Evolutionary conservation across 352 stramenopile species (phyloP), one percentile per base, ranked within the genome.

Genomic region (Globisporangium viniferum): DNA sequence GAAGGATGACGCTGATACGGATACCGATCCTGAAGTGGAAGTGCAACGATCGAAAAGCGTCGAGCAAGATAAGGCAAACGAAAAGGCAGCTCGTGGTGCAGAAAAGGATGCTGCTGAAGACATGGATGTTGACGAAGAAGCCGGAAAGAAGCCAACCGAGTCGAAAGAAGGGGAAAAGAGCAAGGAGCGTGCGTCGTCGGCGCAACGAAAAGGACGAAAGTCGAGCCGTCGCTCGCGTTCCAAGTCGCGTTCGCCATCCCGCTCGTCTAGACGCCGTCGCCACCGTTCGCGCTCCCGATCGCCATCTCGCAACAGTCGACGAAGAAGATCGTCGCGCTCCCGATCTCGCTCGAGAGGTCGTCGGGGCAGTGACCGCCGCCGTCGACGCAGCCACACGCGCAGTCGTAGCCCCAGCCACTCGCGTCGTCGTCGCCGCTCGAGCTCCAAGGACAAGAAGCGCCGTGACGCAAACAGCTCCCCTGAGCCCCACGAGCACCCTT

Each of bases 181-280:
- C 6, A 57, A 54, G 51, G 65, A 76, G 2, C 65, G 75, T 55
- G 44, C 31, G 7, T 44, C 49, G 62, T 55, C 62, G 7, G 22
- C 41, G 5, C 24, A 20, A n/a, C 44, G 64, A 2, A 71, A 62
- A 41, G 46, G 59, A 33, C 78, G 66, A 35, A 88, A 84, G 62
- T 84, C 73, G 68, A 88, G 82, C 55, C 82, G 81, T 5, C 81
- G 76, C 9, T 91, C 84, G 24, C 68, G 73, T 0, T 91, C 84
- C 2, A 71, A 71, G 12, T 93, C 88, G 27, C 74, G 70, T 2
- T 91, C 84, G 46, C 74, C 78, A 29, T 82, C 82, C 6, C 73
- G 79, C 9, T 90, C 87, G n/a, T 85, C 79, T 5, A 68, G 77
- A 46, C 80, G 71, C 55, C 77, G 79, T 41, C 78, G 80, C 22